Conservation (phyloP, 2,329 filamentous ascomycete genomes). For the Sporothrix globosa region DNA sequence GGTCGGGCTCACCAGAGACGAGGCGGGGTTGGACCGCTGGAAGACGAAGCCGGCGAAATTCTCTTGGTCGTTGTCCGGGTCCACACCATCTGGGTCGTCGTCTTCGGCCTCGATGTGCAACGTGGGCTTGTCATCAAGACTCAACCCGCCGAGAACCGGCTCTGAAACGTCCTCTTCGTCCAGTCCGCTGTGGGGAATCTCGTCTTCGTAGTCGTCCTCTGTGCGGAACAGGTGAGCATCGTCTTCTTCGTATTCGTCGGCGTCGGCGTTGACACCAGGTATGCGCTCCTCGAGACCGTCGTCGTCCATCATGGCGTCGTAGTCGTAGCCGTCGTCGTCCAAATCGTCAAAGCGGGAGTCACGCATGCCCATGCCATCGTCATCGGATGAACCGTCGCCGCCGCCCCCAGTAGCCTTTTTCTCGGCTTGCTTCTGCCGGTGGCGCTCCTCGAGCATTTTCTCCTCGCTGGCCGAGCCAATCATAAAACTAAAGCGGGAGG, state of each 20-base stretch:
- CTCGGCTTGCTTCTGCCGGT: constrained; percentile 67
- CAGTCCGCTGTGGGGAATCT: constrained; percentile 50
- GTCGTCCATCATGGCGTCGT: constrained; percentile 67
- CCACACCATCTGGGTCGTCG: constrained; percentile 43
- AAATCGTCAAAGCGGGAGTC: constrained; percentile 65
- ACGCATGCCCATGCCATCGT: constrained; percentile 43
- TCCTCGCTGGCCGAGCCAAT: constrained; percentile 69
- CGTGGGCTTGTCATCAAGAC: constrained; percentile 31
- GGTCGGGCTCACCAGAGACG: constrained; percentile 55
- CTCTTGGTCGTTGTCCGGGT: constrained; percentile 61
- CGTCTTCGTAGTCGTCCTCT: constrained; percentile 47
- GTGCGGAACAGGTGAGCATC: constrained; percentile 45
- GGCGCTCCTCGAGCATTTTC: constrained; percentile 72
- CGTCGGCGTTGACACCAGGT: constrained; percentile 55
- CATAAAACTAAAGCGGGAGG: constrained; percentile 81
- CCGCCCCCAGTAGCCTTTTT: constrained; percentile 52
- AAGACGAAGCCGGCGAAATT: constrained; percentile 65
- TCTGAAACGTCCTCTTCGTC: neutral
- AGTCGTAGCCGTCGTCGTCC: constrained; percentile 63
- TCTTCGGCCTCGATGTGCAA: constrained; percentile 35
- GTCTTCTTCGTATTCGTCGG: constrained; percentile 47
- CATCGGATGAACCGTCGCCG: neutral
- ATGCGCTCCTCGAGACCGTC: constrained; percentile 69
- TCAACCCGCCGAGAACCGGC: neutral
- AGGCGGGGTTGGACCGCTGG: constrained; percentile 57